A percentile compares a stretch with the other conserved stretches of the same genome.
Evolutionary conservation across 2,329 filamentous ascomycete species (phyloP).

Genomic region (Diaporthe capsici): DNA sequence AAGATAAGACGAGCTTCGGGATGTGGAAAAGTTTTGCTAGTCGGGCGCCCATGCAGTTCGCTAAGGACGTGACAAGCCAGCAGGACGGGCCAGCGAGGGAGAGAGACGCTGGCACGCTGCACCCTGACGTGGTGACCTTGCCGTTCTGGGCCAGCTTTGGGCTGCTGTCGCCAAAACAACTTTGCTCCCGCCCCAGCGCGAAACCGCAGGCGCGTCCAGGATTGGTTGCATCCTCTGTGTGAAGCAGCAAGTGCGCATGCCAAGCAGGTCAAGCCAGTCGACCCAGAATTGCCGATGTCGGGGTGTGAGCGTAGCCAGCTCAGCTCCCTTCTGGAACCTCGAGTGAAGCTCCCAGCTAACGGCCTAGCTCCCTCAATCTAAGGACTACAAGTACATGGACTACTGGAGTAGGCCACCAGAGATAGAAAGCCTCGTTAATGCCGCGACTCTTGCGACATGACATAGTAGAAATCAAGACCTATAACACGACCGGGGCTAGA

Average conservation of each 20-base stretch:
- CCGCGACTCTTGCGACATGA: constrained; percentile 1
- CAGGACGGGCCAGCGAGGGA: constrained; percentile 11
- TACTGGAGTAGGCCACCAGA: constrained; percentile 1
- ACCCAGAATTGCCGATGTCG: constrained; percentile 15
- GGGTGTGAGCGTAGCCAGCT: constrained; percentile 33
- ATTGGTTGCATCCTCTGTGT: constrained; percentile 36
- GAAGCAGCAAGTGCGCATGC: constrained; percentile 28
- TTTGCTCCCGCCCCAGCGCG: constrained; percentile 14
- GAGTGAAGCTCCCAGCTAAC: constrained; percentile 21
- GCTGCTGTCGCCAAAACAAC: constrained; percentile 27
- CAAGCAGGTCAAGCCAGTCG: constrained; percentile 9
- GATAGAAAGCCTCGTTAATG: constrained; percentile 32
- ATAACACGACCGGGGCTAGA: constrained; percentile 3
- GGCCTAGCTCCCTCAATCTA: constrained; percentile 12
- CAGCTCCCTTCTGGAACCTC: constrained; percentile 26
- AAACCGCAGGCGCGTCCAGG: constrained; percentile 35
- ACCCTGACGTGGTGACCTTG: constrained; percentile 22
- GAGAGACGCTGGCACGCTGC: constrained; percentile 17
- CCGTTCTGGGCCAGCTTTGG: constrained; percentile 17
- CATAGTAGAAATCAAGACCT: not conserved
- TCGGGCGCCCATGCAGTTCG: constrained; percentile 34
- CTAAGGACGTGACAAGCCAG: constrained; percentile 21
- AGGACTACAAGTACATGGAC: not conserved
- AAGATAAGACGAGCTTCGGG: constrained; percentile 25
- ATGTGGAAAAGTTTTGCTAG: constrained; percentile 26